These are phyloP conservation scores for Colletotrichum simmondsii DNA, from an alignment of 2,329 filamentous ascomycete genomes.

Conservation along the genomic window DNA sequence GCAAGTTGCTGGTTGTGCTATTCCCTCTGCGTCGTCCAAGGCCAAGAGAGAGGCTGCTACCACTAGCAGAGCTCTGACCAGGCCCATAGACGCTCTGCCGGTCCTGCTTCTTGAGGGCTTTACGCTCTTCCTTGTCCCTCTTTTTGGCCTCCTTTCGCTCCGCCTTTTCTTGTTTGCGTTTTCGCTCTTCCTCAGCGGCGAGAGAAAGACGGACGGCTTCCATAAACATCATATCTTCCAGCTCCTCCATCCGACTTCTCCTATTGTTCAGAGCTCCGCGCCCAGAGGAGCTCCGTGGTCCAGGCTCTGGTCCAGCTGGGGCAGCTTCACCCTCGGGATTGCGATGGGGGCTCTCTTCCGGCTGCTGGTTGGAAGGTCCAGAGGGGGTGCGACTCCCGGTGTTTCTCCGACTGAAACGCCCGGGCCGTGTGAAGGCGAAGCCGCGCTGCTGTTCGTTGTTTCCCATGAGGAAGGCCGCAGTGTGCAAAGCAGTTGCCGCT, in stretches of 20 bases:
- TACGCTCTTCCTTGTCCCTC: conserved; percentile 85
- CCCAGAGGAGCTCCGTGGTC: conserved; percentile 43
- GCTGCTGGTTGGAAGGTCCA: conserved; percentile 41
- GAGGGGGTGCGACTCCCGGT: conserved; percentile 49
- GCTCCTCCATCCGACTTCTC: conserved; percentile 77
- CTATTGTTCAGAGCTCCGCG: conserved; percentile 42
- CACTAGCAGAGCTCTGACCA: conserved; percentile 63
- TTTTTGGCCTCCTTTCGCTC: conserved; percentile 85
- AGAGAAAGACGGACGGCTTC: conserved; percentile 92
- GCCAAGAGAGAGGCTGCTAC: conserved; percentile 73
- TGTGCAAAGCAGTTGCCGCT: conserved; percentile 92
- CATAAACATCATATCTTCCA: conserved; percentile 99
- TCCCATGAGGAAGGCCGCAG: conserved; percentile 91
- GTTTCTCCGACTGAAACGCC: conserved; percentile 68
- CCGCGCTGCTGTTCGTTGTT: conserved; percentile 65
- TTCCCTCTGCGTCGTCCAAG: conserved; percentile 69
- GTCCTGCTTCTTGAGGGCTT: conserved; percentile 73
- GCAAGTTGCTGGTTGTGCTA: conserved; percentile 68
- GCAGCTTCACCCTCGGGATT: conserved; percentile 39
- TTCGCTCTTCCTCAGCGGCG: conserved; percentile 93
- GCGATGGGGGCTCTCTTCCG: conserved; percentile 42
- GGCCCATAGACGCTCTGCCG: conserved; percentile 51
- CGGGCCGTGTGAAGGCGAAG: conserved; percentile 52
- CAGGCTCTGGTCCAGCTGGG: conserved; percentile 46
- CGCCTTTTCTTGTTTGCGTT: conserved; percentile 85